phyloP scores from a whole-genome alignment of 345 rosid genomes.

The Salix purpurea region DNA sequence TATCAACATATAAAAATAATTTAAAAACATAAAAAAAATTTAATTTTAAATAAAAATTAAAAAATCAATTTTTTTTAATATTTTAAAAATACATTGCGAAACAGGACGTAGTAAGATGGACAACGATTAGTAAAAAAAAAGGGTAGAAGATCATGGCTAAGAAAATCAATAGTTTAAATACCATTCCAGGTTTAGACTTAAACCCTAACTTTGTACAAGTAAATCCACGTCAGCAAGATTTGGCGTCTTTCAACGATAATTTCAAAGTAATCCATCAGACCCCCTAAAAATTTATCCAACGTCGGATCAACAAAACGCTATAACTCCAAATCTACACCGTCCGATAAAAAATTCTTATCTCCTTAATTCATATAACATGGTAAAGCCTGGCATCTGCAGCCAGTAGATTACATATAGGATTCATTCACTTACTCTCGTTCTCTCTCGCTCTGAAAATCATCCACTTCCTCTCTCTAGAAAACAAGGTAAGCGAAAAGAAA shows the following conservation, averaged over 20 bases:
- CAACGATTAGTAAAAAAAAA: background rate
- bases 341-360: constrained; percentile 14
- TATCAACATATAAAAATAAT: no score
- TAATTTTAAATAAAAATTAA: no score
- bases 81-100: no score
- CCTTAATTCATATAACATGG: background rate
- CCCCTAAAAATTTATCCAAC: constrained; percentile 1
- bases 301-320: constrained; percentile 24
- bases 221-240: constrained; percentile 27
- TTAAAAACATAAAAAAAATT: no score
- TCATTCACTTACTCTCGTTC: background rate
- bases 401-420: background rate
- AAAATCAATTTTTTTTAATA: no score
- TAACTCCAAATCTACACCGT: constrained; percentile 8
- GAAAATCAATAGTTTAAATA: background rate
- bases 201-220: background rate
- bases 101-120: background rate
- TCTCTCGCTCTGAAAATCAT: background rate
- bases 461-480: constrained; percentile 3
- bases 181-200: background rate
- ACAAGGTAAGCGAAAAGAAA: constrained; percentile 19
- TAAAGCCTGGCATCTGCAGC: constrained; percentile 2
- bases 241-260: constrained; percentile 24
- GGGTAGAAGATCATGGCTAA: background rate
- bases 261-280: constrained; percentile 3